Evolutionary conservation across 371 early-diverging fungal genomes (phyloP), one percentile per base, ranked within the genome.

Genomic region (Mucor irregularis): DNA sequence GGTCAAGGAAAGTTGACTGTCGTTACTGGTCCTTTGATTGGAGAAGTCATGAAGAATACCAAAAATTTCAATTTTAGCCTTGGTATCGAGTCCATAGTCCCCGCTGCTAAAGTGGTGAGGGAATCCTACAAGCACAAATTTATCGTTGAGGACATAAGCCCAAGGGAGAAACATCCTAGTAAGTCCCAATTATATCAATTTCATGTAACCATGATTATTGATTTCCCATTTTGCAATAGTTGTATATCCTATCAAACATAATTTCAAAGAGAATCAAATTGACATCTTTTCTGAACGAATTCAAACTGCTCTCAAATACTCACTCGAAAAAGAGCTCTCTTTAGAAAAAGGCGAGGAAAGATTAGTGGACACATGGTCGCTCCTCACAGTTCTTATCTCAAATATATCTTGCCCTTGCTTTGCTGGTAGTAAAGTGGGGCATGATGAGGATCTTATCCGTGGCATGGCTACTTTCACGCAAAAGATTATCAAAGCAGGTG

Each of bases 241-340:
- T 21, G 24, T 58, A 5, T 64, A 66, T 34, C 61, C 66, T n/a
- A 56, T 74, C 26, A 65, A 63, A 22, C 66, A 74, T 19, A 70
- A 74, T 30, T 71, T 71, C 30, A 71, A 66, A 29, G 56, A 63
- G 25, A 14, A 70, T n/a, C 61, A 66, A 42, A 57, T 74, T 16
- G 56, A 49, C 24, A 56, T 68, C 9, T 74, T 68, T 37, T 66
- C 71, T 3, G 62, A 61, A 4, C 68, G 74, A 9, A 68, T 74
- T 17, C 46, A 63, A 43, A 48, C 48, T 3, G 61, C 55, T n/a
- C 49, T 71, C 8, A 35, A 59, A 14, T 30, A n/a, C 7, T 40
- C 42, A 2, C 34, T 74, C 3, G 22, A 57, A 1, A 48, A 61
- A 17, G 56, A 64, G 7, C 26, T 74, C 0, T 6, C 8, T 2